Evolutionary conservation across 805 yeast species (phyloP), one percentile per base, ranked within the genome.

Genomic region (Monosporozyma siamensis): DNA sequence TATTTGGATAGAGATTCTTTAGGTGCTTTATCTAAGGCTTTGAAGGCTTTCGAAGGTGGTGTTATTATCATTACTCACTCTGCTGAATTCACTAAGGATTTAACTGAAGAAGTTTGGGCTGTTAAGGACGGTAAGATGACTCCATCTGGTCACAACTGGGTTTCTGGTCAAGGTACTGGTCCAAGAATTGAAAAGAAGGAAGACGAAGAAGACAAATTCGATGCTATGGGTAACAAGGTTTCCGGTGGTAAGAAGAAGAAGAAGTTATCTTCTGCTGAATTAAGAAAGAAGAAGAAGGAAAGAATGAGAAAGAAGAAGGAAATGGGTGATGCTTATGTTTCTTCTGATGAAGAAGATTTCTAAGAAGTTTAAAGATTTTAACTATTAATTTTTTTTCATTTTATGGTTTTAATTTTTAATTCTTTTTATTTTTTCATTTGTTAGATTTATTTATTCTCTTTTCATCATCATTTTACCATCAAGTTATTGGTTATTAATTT

Each of bases 141-240:
- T 67, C 98, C 98, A 72, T 92, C 99, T 60, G 99, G 99, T 71
- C 98, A 92, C 78, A 94, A 92, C 84, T 92, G 99, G 99, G 99
- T 92, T 63, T 80, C 85, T 64, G 99, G 99, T 74, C 99, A 92
- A 80, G 99, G 99, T 78, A 62, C 96, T 68, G 99, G 99, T 78
- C 98, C 99, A 75, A 89, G 99, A 83, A 72, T 92, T 51, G 92
- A 85, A 70, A 82, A 89, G 87, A 89, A 90, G 79, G 95, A 84
- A 49, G 82, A 74, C 53, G 97, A 89, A 73, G 98, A 83, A 70
- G 97, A 90, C 71, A 86, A 89, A 75, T 90, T 92, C 77, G 99
- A 92, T 76, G 99, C 97, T 65, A 87, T 92, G 94, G 99, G 99
- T 79, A 92, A 92, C 95, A 92, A 92, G 94, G 80, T 92, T 72